Evolutionary conservation across 768 basidiomycete species (phyloP).

Genomic region (Mycena crocata): DNA sequence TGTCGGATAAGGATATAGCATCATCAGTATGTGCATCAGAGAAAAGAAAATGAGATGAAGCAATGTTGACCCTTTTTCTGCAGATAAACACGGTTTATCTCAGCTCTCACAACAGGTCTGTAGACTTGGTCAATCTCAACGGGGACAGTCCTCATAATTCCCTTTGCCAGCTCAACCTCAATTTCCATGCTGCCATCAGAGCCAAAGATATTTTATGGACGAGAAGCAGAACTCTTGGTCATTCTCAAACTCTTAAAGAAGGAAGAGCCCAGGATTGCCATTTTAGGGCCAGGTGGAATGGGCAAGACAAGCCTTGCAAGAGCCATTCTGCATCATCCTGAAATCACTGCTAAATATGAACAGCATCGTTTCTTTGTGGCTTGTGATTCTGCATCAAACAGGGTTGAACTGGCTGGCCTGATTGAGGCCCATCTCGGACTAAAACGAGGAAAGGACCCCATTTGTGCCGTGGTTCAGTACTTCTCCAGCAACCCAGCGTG

Average conservation of each 20-base stretch:
- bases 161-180: constrained; percentile 1
- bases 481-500: background rate
- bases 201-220: constrained; percentile 3
- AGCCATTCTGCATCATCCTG: background rate
- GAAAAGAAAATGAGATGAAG: too few species aligned
- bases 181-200: constrained; percentile 5
- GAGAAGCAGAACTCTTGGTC: background rate
- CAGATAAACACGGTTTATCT: background rate
- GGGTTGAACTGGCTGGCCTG: background rate
- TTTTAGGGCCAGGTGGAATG: too few species aligned
- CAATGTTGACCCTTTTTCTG: background rate
- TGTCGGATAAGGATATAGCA: background rate
- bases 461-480: background rate
- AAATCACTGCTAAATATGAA: background rate
- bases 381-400: background rate
- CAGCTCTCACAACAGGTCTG: background rate
- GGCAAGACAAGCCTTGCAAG: constrained; percentile 2
- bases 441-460: background rate
- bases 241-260: background rate
- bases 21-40: background rate
- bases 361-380: background rate
- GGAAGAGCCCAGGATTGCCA: background rate
- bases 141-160: too few species aligned
- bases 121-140: background rate
- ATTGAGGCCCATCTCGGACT: background rate